Evolutionary conservation across 1,284 basidiomycete genomes (phyloP).

Genomic region (Ceratobasidium sp.): DNA sequence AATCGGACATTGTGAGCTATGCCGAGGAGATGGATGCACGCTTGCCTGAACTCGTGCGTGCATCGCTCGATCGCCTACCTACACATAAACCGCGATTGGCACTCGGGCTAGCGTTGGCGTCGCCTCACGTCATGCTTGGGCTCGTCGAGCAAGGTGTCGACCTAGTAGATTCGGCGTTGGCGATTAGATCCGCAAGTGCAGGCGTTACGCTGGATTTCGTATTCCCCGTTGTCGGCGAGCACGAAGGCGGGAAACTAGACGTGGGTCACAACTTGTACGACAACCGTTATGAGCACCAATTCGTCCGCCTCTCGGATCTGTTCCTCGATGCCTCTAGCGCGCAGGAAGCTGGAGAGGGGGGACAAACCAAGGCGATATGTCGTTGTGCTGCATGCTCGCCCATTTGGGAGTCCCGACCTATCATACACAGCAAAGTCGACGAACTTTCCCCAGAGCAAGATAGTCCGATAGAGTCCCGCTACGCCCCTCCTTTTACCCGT

Average conservation of each 20-base stretch:
- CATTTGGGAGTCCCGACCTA: conserved; percentile 53
- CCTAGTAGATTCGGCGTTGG: conserved; percentile 77
- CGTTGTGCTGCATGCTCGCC: conserved; percentile 74
- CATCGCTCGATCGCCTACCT: conserved; percentile 68
- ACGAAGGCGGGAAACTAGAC: conserved; percentile 52
- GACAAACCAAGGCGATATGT: conserved; percentile 55
- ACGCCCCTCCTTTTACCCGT: conserved; percentile 63
- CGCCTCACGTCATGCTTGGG: conserved; percentile 77
- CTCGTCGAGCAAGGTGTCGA: conserved; percentile 75
- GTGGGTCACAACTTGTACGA: conserved; percentile 80
- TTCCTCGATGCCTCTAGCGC: conserved; percentile 53
- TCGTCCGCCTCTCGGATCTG: conserved; percentile 61
- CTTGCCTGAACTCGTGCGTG: conserved; percentile 58
- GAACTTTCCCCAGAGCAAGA: conserved; percentile 46
- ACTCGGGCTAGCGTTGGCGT: conserved; percentile 63
- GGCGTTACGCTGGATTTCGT: conserved; percentile 80
- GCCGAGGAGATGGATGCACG: conserved; percentile 22
- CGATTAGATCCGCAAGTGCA: conserved; percentile 67
- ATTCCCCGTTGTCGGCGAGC: conserved; percentile 62
- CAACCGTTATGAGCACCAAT: conserved; percentile 66
- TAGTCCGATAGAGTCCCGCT: not conserved
- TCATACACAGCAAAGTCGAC: conserved; percentile 65
- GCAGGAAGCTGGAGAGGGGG: conserved; percentile 35
- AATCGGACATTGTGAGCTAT: conserved; percentile 28
- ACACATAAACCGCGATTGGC: conserved; percentile 68